phyloP scores from a whole-genome alignment of 2,329 filamentous ascomycete species.

The Biscogniauxia mediterranea region DNA sequence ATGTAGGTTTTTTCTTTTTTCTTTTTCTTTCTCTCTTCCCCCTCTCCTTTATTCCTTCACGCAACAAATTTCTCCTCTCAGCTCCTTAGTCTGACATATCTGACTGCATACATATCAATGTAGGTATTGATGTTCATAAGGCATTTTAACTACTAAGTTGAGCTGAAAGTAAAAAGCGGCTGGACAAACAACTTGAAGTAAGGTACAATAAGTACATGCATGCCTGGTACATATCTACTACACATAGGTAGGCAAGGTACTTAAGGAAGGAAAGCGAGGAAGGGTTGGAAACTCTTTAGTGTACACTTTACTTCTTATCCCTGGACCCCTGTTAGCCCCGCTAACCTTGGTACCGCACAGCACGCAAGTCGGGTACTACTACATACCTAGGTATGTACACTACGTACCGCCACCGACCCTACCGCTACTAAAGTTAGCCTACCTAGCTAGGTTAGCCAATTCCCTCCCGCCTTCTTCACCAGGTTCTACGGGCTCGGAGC shows the following conservation, averaged over 20 bases:
- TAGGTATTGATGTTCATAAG: not conserved
- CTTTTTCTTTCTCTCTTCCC: no score
- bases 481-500: slow-evolving; percentile 1
- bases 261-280: not conserved
- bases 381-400: no score
- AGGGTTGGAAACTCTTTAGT: not conserved
- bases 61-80: no score
- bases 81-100: not conserved
- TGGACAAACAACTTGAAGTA: no score
- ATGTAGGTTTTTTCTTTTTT: no score
- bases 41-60: no score
- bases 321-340: not conserved
- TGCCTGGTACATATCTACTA: no score
- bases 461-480: not conserved
- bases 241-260: no score
- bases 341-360: not conserved
- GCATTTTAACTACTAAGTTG: not conserved
- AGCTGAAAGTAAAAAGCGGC: not conserved
- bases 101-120: not conserved
- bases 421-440: not conserved
- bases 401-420: not conserved
- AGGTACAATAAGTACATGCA: no score
- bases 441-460: not conserved
- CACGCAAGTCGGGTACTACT: not conserved
- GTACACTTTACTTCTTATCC: not conserved